These are phyloP conservation scores for Barbatosphaeria neglecta DNA, from an alignment of 495 filamentous ascomycete species.

Conservation along the genomic window DNA sequence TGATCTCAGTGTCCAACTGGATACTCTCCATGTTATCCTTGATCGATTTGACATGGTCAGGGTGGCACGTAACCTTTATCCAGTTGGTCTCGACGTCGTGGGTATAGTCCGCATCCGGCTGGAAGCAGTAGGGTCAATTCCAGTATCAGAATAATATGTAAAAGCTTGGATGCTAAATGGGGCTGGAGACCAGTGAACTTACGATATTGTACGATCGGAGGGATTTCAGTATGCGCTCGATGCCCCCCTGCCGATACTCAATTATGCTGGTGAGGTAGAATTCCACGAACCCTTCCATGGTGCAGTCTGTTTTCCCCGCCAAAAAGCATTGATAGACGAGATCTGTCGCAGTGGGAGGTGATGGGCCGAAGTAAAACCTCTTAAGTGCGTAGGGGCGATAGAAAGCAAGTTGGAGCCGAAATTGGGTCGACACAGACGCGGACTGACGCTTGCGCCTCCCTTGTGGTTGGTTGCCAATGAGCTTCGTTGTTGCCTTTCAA, in stretches of 20 bases:
- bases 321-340: no score
- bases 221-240: slow-evolving; percentile 11
- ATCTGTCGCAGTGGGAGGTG: no score
- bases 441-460: no score
- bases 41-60: slow-evolving; percentile 11
- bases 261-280: slow-evolving; percentile 22
- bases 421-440: no score
- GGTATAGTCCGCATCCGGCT: slow-evolving; percentile 11
- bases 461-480: no score
- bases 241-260: slow-evolving; percentile 15
- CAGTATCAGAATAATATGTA: no score
- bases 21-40: slow-evolving; percentile 5
- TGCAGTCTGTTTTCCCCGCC: background rate
- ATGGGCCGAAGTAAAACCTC: no score
- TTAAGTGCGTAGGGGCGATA: no score
- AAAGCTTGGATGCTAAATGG: no score
- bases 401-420: no score
- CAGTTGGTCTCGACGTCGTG: slow-evolving; percentile 16
- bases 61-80: slow-evolving; percentile 20
- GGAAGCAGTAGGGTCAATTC: background rate
- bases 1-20: slow-evolving; percentile 9
- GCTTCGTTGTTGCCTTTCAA: no score
- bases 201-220: slow-evolving; percentile 11
- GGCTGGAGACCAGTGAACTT: background rate
- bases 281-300: background rate